Evolutionary conservation across 495 filamentous ascomycete genomes (phyloP), one percentile per base, ranked within the genome.

Genomic region (Sabuloglossum arenarium): DNA sequence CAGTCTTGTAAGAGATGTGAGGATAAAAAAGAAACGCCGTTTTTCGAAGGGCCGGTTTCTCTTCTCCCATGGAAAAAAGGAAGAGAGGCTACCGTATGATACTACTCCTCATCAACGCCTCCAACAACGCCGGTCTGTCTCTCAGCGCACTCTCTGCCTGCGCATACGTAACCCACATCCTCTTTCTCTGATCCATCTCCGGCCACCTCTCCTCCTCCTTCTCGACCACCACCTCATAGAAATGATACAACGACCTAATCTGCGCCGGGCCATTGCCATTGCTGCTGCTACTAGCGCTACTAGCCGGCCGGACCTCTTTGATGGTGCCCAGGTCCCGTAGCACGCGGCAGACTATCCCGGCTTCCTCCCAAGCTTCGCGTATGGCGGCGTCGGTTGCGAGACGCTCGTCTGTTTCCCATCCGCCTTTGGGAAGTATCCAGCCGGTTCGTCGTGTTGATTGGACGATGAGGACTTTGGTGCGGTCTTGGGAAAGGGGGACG

Each of bases 351-450:
- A 80, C 69, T 63, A 98, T 88, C 61, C 91, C 91, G 53, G 87
- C 91, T 70, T 98, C 91, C 70, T 98, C 91, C 91, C 91, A 98
- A 46, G 91, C 93, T 70, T 98, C 91, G 58, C 91, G 70, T 58
- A 73, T 75, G 37, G 83, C 83, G 21, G 82, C 82, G 53, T 84
- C 79, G 60, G 76, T 67, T 19, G 78, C 74, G 31, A 77, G 80
- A 39, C 70, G 75, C 70, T 98, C 91, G 70, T 98, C 91, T 19
- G 79, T 82, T 68, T 98, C 91, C 86, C 93, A 98, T 55, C 91
- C 91, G 61, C 91, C 91, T 67, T 98, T 98, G 55, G 91, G 91
- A 56, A 98, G 74, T 39, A 98, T 90, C 91, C 93, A 98, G 59
- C 86, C 86, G 57, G 77, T 79, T 59, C 88, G 85, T 54, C 86